Percentiles rank a stretch among this genome's conserved stretches.
Evolutionary conservation across 164 flowering plant species (phyloP).

Genomic region (grape (Vitis vinifera)): ASM3070453v1 NC_081820.1:23007001-23007500

Average conservation of each 20-base stretch:
- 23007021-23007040: conserved; percentile 14
- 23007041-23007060: conserved; percentile 7
- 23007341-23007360: too few species aligned
- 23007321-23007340: not conserved
- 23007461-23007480: too few species aligned
- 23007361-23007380: not conserved
- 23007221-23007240: not conserved
- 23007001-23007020: conserved; percentile 12
- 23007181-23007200: not conserved
- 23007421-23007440: not conserved
- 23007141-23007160: not conserved
- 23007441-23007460: too few species aligned
- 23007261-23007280: not conserved
- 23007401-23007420: not conserved
- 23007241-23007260: conserved; percentile 5
- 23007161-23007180: not conserved
- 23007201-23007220: not conserved
- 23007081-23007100: conserved; percentile 7
- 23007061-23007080: conserved; percentile 10
- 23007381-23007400: not conserved
- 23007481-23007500: too few species aligned
- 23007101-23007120: not conserved
- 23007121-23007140: not conserved
- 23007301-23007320: not conserved
- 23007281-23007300: conserved; percentile 1